Evolutionary conservation across 768 basidiomycete species (phyloP).

Genomic region (Lactifluus piperatus): DNA sequence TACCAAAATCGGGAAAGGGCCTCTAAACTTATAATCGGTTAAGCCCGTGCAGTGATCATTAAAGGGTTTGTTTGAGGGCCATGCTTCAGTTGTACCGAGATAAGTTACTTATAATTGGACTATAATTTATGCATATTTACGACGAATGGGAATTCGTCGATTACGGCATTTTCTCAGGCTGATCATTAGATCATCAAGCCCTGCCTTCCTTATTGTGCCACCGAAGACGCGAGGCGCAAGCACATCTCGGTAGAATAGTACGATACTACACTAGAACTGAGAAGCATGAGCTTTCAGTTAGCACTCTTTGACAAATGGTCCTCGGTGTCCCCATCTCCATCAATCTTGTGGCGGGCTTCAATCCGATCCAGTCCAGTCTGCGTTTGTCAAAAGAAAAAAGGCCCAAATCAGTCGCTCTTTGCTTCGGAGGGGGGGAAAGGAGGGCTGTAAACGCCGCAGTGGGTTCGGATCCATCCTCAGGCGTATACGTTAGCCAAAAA

Average conservation of each 20-base stretch:
- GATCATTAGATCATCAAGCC: too few species aligned
- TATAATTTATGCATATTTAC: too few species aligned
- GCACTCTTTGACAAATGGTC: neutral
- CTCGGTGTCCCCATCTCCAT: neutral
- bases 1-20: too few species aligned
- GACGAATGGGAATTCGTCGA: too few species aligned
- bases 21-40: too few species aligned
- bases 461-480: neutral
- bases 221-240: neutral
- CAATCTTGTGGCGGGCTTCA: neutral
- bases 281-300: neutral
- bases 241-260: neutral
- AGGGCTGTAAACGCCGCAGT: neutral
- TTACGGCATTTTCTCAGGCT: too few species aligned
- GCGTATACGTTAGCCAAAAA: neutral
- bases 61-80: too few species aligned
- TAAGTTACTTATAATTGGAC: too few species aligned
- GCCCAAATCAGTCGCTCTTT: neutral
- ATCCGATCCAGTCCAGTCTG: neutral
- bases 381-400: neutral
- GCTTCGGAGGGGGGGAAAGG: neutral
- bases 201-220: too few species aligned
- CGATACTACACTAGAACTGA: neutral
- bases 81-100: too few species aligned
- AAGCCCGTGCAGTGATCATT: too few species aligned